Evolutionary conservation across 257 asterid genomes (phyloP), one percentile per base, ranked within the genome.

Genomic region (Jacaranda copaia): DNA sequence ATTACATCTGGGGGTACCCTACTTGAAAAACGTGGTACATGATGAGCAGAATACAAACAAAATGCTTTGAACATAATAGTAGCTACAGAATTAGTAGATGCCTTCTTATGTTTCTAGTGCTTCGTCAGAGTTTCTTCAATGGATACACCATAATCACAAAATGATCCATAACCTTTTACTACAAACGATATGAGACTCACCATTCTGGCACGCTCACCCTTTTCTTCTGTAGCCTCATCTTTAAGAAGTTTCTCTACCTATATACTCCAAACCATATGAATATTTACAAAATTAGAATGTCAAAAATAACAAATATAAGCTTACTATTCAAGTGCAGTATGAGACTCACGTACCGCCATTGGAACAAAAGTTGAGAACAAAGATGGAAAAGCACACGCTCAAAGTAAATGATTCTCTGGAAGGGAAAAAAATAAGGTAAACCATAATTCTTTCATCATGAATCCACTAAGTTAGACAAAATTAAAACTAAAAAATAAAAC

Each of bases 131-230:
- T 25, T 25, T 25, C 32, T 25, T 25, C 2, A 25, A 2, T 25
- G 32, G 32, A 25, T 2, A 45, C 66, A 65, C 49, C 58, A 53
- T 3, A 8, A 40, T 20, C 40, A 5, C 35, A 68, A 16, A 67
- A 45, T 48, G 40, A 58, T 51, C 19, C 65, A 35, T 57, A 40
- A 57, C 39, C 42, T 48, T 39, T 55, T 43, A 51, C 48, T 13
- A 6, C 32, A 55, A 39, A 51, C 7, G 49, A 68, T 9, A 68
- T 45, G 71, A 76, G 14, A 79, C 92, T 85, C 70, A 93, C 98
- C 98, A 93, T 88, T 81, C 98, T 84, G 57, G 97, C 98, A n/a
- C 96, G 92, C 72, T 93, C 98, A 25, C 98, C 97, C 96, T 93
- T 93, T 76, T 93, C 98, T 80, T 93, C 98, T 8, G 91, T 93